phyloP scores from a whole-genome alignment of 1,139 yeast genomes.

The Yarrowia galli region DNA sequence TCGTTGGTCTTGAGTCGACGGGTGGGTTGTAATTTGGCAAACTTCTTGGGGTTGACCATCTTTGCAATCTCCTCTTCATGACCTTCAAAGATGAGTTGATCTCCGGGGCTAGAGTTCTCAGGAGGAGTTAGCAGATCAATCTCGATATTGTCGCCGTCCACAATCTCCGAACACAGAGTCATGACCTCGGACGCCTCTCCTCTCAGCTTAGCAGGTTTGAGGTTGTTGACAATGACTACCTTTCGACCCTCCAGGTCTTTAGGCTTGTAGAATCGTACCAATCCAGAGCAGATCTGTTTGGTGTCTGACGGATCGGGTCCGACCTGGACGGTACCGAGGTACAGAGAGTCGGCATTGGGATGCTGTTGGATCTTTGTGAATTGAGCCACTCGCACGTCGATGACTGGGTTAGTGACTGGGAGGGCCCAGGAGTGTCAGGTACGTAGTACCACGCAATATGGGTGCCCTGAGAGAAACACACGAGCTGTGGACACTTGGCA shows the following conservation, averaged over 20 bases:
- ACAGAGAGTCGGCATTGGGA: conserved; percentile 35
- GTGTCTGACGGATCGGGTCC: conserved; percentile 10
- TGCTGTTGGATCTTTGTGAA: conserved; percentile 14
- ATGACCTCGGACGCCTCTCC: conserved; percentile 38
- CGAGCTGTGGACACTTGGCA: too few species aligned
- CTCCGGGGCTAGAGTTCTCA: neutral
- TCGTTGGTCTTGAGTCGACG: conserved; percentile 3
- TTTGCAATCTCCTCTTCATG: conserved; percentile 28
- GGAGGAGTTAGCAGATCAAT: conserved; percentile 29
- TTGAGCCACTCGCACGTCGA: conserved; percentile 31
- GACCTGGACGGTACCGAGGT: conserved; percentile 31
- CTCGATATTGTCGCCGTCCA: conserved; percentile 6
- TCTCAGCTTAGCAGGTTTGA: conserved; percentile 37
- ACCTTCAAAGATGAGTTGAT: conserved; percentile 22
- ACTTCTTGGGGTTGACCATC: conserved; percentile 33
- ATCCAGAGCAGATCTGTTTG: conserved; percentile 31
- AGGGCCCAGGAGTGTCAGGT: too few species aligned
- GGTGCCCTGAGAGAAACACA: too few species aligned
- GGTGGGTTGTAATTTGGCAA: neutral
- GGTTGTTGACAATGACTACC: conserved; percentile 30
- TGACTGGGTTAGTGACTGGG: conserved; percentile 17
- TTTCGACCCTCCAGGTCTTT: conserved; percentile 19
- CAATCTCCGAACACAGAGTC: conserved; percentile 26
- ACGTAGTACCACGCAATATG: too few species aligned
- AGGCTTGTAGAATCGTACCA: conserved; percentile 11